Base-by-base conservation (phyloP, 805 yeast species). In the Metschnikowia shivogae region DNA sequence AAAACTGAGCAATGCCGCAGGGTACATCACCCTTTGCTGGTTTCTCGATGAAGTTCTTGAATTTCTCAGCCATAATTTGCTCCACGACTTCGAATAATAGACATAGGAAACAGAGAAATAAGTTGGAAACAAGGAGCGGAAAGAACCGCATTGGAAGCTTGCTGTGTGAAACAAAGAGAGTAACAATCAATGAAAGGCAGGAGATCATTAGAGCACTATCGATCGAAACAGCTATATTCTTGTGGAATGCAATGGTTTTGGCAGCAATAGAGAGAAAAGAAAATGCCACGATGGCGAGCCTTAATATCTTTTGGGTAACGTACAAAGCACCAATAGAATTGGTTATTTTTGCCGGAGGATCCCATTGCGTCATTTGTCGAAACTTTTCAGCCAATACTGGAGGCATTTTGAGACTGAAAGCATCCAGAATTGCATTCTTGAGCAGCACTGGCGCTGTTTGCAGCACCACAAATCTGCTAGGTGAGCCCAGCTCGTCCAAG, bases 91-190 rank as follows among this genome's bases (percentile, higher is more conserved):
- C 34, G 28, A 37, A 37, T 8, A 14, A 19, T 14, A 37, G 33
- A 20, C 34, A 37, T 19, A 37, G 40, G 17, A 33, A 37, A 17
- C 40, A 37, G 30, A 29, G n/a, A n/a, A 37, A 28, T 13, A 37
- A 37, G 17, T 10, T 11, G 27, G 34, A 29, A 10, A 37, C 28
- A 9, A 37, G 33, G 7, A 27, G 6, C 13, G 40, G 34, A 13
- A 37, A 37, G 10, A 28, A 19, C 4, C 28, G 40, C 27, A 37
- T 11, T n/a, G 40, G 40, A 9, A 37, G 34, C n/a, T 19, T n/a
- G 34, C 14, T 19, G 9, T 37, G 40, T n/a, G 40, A 37, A 10
- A 37, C 13, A 9, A 26, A 28, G 13, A 29, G 27, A n/a, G 40
- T 19, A 29, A 37, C 28, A 6, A 37, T 37, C 19, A 37, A 37